Evolutionary conservation across 305 asterid species (phyloP).

Genomic region (Euphrasia arctica): DNA sequence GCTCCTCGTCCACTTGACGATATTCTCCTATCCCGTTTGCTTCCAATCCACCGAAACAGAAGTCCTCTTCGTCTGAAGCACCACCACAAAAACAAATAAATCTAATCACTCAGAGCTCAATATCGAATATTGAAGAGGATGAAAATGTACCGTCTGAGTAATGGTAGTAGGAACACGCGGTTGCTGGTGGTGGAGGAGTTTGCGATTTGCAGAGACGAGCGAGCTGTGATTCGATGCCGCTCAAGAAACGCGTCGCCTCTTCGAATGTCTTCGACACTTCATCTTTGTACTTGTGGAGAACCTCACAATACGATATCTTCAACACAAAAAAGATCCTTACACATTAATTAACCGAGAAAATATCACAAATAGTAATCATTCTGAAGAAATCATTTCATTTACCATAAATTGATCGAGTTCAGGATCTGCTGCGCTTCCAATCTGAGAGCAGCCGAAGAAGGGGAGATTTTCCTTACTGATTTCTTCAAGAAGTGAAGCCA

Average conservation of each 20-base stretch:
- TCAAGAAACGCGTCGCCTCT: conserved; percentile 73
- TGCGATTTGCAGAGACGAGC: conserved; percentile 53
- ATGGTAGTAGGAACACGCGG: conserved; percentile 29
- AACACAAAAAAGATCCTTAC: background rate
- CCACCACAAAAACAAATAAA: no score
- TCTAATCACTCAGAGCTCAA: no score
- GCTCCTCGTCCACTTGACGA: conserved; percentile 26
- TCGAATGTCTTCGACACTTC: conserved; percentile 73
- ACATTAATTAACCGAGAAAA: background rate
- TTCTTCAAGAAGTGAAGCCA: conserved; percentile 68
- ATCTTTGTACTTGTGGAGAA: conserved; percentile 56
- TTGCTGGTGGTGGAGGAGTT: conserved; percentile 34
- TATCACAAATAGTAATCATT: background rate
- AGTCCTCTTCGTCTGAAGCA: background rate
- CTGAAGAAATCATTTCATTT: background rate
- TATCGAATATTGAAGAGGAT: background rate
- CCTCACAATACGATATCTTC: conserved; percentile 69
- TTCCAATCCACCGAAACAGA: conserved; percentile 3
- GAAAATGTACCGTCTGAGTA: conserved; percentile 30
- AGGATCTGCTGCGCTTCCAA: conserved; percentile 54
- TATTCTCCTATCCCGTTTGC: background rate
- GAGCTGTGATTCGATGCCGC: conserved; percentile 63
- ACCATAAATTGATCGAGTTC: conserved; percentile 87
- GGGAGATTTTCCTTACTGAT: conserved; percentile 49
- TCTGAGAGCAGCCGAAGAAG: conserved; percentile 23